These are phyloP conservation scores for Edaphochlamys debaryana DNA, from an alignment of 139 green algal genomes.

Conservation along the genomic window DNA sequence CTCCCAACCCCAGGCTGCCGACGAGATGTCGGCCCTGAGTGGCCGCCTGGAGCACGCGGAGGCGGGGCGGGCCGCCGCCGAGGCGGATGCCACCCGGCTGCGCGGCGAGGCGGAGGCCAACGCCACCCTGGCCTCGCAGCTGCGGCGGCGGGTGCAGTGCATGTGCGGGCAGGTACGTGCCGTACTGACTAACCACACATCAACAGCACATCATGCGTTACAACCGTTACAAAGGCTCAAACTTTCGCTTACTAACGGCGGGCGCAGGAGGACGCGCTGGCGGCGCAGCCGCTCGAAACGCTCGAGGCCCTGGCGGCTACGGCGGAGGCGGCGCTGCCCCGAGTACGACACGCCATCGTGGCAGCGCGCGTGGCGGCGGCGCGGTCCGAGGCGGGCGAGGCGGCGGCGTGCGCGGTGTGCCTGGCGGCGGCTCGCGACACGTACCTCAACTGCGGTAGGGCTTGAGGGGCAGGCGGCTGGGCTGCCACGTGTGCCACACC, in stretches of 20 bases:
- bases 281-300: slow-evolving; percentile 12
- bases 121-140: background rate
- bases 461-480: too few species aligned
- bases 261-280: slow-evolving; percentile 39
- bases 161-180: slow-evolving; percentile 24
- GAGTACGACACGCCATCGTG: slow-evolving; percentile 19
- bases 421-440: slow-evolving; percentile 10
- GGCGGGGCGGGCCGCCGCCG: background rate
- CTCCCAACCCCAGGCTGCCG: slow-evolving; percentile 11
- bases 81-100: background rate
- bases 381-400: slow-evolving; percentile 17
- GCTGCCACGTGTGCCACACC: too few species aligned
- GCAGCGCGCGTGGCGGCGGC: slow-evolving; percentile 25
- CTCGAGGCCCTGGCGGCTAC: slow-evolving; percentile 14
- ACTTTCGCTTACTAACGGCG: too few species aligned
- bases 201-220: too few species aligned
- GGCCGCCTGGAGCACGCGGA: background rate
- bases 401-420: slow-evolving; percentile 35
- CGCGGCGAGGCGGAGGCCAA: slow-evolving; percentile 2
- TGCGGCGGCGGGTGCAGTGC: slow-evolving; percentile 16
- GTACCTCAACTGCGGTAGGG: slow-evolving; percentile 32
- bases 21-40: background rate
- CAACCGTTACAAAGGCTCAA: too few species aligned
- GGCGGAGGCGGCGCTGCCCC: slow-evolving; percentile 25
- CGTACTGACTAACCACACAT: too few species aligned